A percentile compares a stretch with the other conserved stretches of the same genome.
Conservation (phyloP, 306 rosid genomes). For the Vigna unguiculata region DNA sequence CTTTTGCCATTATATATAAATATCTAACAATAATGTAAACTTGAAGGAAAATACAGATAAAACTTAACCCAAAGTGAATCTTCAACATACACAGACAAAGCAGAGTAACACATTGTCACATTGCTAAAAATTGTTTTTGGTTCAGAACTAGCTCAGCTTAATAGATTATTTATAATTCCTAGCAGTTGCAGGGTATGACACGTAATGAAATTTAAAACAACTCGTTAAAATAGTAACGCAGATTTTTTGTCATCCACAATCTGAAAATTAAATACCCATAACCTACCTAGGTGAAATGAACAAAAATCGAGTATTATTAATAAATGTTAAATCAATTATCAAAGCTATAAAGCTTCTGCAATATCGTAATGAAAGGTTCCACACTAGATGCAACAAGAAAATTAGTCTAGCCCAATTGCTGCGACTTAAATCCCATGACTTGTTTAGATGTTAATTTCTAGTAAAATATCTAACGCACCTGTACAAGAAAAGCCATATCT, state of each 20-base stretch:
- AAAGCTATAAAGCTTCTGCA: slow-evolving; percentile 5
- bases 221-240: background rate
- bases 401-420: slow-evolving; percentile 4
- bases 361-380: slow-evolving; percentile 25
- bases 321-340: slow-evolving; percentile 27
- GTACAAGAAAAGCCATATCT: slow-evolving; percentile 99
- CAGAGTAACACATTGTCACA: too few species aligned
- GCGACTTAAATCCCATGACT: slow-evolving; percentile 25
- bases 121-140: too few species aligned
- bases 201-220: slow-evolving; percentile 1
- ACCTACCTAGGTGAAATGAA: slow-evolving; percentile 10
- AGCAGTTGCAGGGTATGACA: slow-evolving; percentile 11
- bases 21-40: too few species aligned
- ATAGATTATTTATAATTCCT: slow-evolving; percentile 8
- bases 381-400: slow-evolving; percentile 15
- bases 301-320: slow-evolving; percentile 27
- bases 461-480: slow-evolving; percentile 64
- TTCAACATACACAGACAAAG: too few species aligned
- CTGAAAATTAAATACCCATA: slow-evolving; percentile 22
- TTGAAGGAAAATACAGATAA: too few species aligned
- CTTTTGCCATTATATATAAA: too few species aligned
- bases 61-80: too few species aligned
- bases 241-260: background rate
- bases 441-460: slow-evolving; percentile 20
- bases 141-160: slow-evolving; percentile 10